Percentiles rank a stretch among this genome's conserved stretches.
Evolutionary conservation across 768 basidiomycete species (phyloP).

Genomic region (Pisolithus microcarpus): DNA sequence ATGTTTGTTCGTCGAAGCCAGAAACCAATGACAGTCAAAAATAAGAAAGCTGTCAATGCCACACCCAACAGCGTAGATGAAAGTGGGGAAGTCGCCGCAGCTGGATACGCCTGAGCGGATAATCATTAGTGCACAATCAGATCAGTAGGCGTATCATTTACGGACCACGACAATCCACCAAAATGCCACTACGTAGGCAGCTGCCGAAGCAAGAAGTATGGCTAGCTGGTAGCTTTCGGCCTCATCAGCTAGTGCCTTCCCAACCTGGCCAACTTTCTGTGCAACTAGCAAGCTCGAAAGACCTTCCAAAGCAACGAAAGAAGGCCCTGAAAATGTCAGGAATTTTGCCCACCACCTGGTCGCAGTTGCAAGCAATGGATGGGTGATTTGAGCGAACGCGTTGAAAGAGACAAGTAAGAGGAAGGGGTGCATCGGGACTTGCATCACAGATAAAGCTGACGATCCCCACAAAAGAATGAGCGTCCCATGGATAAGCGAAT

Average conservation of each 20-base stretch:
- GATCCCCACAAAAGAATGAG: conserved; percentile 67
- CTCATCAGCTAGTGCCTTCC: conserved; percentile 62
- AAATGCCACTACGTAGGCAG: conserved; percentile 72
- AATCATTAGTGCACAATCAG: conserved; percentile 7
- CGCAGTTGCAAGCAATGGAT: conserved; percentile 49
- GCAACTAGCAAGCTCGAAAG: conserved; percentile 77
- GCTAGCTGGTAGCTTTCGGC: conserved; percentile 74
- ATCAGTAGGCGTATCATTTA: conserved; percentile 13
- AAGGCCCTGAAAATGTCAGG: conserved; percentile 63
- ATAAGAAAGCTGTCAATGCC: conserved; percentile 81
- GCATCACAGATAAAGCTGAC: conserved; percentile 63
- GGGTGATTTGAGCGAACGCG: conserved; percentile 59
- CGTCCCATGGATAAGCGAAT: conserved; percentile 79
- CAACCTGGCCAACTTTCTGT: conserved; percentile 74
- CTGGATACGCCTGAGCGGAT: conserved; percentile 60
- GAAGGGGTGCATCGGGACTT: conserved; percentile 83
- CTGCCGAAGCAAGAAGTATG: conserved; percentile 68
- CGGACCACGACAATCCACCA: conserved; percentile 82
- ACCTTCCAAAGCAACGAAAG: conserved; percentile 79
- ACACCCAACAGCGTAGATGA: conserved; percentile 86
- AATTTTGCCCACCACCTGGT: conserved; percentile 68
- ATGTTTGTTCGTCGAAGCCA: conserved; percentile 83
- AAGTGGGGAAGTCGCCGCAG: conserved; percentile 75
- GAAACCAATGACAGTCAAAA: conserved; percentile 89
- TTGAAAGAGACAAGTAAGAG: conserved; percentile 84